Percentiles rank a stretch among this genome's conserved stretches.
Conservation (phyloP, 305 asterid species). For the Fraxinus latifolia region DNA sequence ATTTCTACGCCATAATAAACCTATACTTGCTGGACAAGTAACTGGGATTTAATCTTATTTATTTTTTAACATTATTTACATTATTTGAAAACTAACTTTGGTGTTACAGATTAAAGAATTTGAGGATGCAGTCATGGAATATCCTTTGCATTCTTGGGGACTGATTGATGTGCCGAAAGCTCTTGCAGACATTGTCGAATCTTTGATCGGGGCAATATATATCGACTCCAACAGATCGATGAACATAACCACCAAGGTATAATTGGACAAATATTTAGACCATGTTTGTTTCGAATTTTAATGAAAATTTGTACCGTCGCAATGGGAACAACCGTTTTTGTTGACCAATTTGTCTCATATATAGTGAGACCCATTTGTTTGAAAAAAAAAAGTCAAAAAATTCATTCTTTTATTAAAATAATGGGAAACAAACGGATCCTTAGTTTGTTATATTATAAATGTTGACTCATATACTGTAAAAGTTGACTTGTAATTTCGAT, state of each 20-base stretch:
- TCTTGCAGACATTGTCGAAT: constrained; percentile 49
- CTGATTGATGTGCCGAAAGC: constrained; percentile 38
- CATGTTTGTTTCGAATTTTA: too few relatives aligned
- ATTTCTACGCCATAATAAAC: constrained; percentile 38
- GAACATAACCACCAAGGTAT: constrained; percentile 43
- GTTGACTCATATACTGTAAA: not conserved
- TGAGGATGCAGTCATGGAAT: constrained; percentile 25
- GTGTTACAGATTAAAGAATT: constrained; percentile 41
- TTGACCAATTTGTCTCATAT: too few relatives aligned
- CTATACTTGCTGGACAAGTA: constrained; percentile 40
- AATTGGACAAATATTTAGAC: not conserved
- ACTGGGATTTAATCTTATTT: not conserved
- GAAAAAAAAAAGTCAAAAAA: too few relatives aligned
- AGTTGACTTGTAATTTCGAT: not conserved
- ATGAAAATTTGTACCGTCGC: too few relatives aligned
- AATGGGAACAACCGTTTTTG: too few relatives aligned
- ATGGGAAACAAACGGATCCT: too few relatives aligned
- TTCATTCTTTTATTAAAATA: too few relatives aligned
- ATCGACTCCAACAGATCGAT: constrained; percentile 33
- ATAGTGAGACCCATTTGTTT: too few relatives aligned
- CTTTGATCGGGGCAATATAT: constrained; percentile 48
- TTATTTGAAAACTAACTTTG: not conserved
- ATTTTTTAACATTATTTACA: not conserved
- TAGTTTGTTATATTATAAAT: not conserved
- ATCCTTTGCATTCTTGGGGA: constrained; percentile 53